Percentiles rank a stretch among this genome's conserved stretches.
Evolutionary conservation across 495 filamentous ascomycete genomes (phyloP).

Genomic region (Aspergillus baeticus): DNA sequence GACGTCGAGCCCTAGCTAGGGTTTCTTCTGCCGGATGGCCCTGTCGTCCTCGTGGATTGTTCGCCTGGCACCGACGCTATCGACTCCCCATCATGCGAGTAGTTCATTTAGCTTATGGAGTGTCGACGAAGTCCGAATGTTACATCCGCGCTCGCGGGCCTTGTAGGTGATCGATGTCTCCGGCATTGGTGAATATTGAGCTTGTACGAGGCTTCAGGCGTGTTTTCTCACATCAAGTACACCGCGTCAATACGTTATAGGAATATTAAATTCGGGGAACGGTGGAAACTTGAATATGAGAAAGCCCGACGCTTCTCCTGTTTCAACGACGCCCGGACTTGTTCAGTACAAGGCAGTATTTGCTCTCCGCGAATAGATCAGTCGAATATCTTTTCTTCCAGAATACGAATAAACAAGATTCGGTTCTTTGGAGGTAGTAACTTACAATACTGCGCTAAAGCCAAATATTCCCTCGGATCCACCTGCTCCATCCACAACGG

Average conservation of each 20-base stretch:
- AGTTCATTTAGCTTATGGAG: slow-evolving; percentile 14
- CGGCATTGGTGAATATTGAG: slow-evolving; percentile 27
- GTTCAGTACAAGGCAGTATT: slow-evolving; percentile 24
- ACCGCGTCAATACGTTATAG: too few relatives aligned
- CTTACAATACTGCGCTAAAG: slow-evolving; percentile 27
- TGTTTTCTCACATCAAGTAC: slow-evolving; percentile 18
- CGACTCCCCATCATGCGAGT: slow-evolving; percentile 21
- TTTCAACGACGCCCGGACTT: slow-evolving; percentile 20
- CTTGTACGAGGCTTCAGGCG: slow-evolving; percentile 21
- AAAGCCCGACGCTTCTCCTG: slow-evolving; percentile 27
- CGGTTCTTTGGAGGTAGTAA: too few relatives aligned
- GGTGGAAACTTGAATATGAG: slow-evolving; percentile 28
- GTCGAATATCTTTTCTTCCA: too few relatives aligned
- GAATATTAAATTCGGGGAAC: too few relatives aligned
- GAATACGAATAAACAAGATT: too few relatives aligned
- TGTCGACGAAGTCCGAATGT: slow-evolving; percentile 21
- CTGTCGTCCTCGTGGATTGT: slow-evolving; percentile 23
- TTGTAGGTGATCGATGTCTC: slow-evolving; percentile 27
- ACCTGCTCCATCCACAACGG: slow-evolving; percentile 20
- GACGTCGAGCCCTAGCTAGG: slow-evolving; percentile 14
- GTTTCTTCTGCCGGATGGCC: slow-evolving; percentile 14
- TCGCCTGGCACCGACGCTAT: slow-evolving; percentile 6
- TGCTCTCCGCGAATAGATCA: slow-evolving; percentile 24
- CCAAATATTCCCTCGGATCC: slow-evolving; percentile 23
- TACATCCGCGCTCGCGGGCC: slow-evolving; percentile 24